Conservation (phyloP, 1,284 basidiomycete species). For the Leccinum fuscescens region DNA sequence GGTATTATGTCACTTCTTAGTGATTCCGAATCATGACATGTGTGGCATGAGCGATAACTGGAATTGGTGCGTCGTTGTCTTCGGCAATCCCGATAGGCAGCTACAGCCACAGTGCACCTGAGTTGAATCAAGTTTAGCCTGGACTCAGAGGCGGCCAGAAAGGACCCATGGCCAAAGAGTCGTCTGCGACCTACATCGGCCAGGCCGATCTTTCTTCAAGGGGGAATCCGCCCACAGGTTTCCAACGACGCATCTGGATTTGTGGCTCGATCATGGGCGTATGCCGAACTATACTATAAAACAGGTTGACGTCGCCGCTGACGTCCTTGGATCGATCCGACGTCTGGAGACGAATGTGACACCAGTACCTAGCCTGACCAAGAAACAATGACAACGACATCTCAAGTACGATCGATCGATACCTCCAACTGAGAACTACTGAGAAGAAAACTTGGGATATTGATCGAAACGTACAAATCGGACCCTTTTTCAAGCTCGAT, state of each 20-base stretch:
- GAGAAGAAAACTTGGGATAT: not conserved
- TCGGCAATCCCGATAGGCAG: not conserved
- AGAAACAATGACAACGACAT: not conserved
- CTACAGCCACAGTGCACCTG: not conserved
- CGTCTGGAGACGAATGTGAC: not conserved
- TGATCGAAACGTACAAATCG: not conserved
- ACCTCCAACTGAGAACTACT: not conserved
- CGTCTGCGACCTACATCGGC: not conserved
- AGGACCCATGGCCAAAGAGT: not conserved
- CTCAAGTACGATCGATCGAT: not conserved
- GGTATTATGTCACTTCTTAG: not conserved
- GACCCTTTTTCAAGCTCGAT: not conserved
- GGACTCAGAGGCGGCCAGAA: not conserved
- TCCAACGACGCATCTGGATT: not conserved
- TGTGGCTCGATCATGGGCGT: not conserved
- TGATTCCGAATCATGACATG: not conserved
- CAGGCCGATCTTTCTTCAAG: not conserved
- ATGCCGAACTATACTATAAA: not conserved
- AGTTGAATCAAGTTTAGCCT: not conserved
- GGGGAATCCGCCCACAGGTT: not conserved
- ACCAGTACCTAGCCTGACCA: not conserved
- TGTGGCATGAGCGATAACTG: not conserved
- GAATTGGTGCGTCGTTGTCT: not conserved
- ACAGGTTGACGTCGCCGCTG: not conserved
- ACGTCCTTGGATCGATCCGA: not conserved